phyloP scores from a whole-genome alignment of 2,329 filamentous ascomycete genomes.

The Sarocladiaceae sp. region DNA sequence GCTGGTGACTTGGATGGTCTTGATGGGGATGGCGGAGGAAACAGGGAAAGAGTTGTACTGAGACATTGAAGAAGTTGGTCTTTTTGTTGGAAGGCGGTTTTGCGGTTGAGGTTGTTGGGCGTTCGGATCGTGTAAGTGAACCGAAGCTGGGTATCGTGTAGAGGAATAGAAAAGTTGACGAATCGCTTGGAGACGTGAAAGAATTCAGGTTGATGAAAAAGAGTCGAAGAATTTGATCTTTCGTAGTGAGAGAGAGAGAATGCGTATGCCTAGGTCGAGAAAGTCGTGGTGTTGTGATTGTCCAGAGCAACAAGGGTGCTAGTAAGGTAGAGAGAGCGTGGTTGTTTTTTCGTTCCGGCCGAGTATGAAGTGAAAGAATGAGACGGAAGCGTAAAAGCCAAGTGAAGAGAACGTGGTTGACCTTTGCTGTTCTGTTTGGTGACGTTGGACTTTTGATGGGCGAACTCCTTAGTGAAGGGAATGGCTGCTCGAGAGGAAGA shows the following conservation, averaged over 20 bases:
- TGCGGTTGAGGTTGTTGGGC: neutral
- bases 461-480: conserved; percentile 4
- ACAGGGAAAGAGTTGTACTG: neutral
- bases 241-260: conserved; percentile 1
- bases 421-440: neutral
- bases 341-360: neutral
- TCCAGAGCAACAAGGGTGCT: neutral
- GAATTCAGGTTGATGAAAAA: conserved; percentile 14
- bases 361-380: neutral
- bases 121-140: conserved; percentile 8
- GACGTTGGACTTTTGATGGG: neutral
- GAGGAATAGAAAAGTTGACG: neutral
- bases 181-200: neutral
- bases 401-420: neutral
- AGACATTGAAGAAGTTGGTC: neutral
- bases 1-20: neutral
- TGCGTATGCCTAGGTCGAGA: neutral
- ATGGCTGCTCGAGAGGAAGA: conserved; percentile 7
- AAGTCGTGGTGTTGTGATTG: neutral
- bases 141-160: conserved; percentile 5
- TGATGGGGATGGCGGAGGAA: neutral
- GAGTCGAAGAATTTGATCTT: neutral
- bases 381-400: neutral
- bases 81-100: neutral
- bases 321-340: neutral